Percentiles rank a stretch among this genome's conserved stretches.
phyloP scores from a whole-genome alignment of 805 yeast genomes.

The Hanseniaspora singularis region DNA sequence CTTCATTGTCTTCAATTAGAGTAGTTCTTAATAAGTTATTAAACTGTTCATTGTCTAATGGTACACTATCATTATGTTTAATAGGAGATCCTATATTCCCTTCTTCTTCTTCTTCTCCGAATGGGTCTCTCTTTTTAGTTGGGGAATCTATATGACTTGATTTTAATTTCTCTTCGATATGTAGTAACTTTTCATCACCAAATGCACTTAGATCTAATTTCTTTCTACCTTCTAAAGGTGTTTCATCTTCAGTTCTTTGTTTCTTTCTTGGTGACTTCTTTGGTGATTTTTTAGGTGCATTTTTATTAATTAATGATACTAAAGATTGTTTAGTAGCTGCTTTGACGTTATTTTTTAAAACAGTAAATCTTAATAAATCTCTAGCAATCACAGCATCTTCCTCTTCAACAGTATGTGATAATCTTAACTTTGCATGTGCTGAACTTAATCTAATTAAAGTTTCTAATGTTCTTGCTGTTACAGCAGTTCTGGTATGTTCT shows the following conservation, averaged over 20 bases:
- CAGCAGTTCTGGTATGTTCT: slow-evolving; percentile 77
- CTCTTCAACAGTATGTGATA: slow-evolving; percentile 60
- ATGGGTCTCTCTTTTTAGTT: no score
- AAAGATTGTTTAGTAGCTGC: slow-evolving; percentile 20
- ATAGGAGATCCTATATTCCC: no score
- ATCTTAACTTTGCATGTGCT: slow-evolving; percentile 91
- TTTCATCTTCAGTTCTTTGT: slow-evolving; percentile 16
- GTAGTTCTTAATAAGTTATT: no score
- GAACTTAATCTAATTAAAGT: slow-evolving; percentile 85
- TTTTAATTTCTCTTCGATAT: neutral
- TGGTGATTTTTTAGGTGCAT: slow-evolving; percentile 23
- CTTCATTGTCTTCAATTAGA: no score
- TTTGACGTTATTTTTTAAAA: slow-evolving; percentile 38
- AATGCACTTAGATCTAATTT: neutral
- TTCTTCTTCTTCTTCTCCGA: no score
- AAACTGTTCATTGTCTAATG: no score
- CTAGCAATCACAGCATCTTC: slow-evolving; percentile 81
- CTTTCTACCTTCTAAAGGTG: neutral
- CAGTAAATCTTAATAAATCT: slow-evolving; percentile 68
- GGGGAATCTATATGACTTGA: neutral
- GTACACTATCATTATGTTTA: no score
- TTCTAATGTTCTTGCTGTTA: slow-evolving; percentile 94
- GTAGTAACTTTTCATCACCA: neutral
- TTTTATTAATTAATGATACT: slow-evolving; percentile 18
- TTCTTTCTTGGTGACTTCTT: slow-evolving; percentile 29